phyloP scores from a whole-genome alignment of 148 eudicot genomes.

The Salicornia ramosissima region DNA sequence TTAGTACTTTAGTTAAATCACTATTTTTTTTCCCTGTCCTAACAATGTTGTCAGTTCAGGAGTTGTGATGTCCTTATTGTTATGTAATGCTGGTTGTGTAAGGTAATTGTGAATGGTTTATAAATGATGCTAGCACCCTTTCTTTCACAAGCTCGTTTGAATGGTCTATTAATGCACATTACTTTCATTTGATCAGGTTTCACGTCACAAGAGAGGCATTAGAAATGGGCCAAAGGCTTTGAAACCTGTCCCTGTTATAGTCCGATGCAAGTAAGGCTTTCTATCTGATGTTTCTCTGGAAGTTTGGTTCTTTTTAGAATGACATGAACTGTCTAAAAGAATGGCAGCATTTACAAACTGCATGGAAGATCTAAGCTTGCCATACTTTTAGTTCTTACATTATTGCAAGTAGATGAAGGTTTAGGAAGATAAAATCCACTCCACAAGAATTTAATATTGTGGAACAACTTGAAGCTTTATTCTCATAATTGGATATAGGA shows the following conservation, averaged over 20 bases:
- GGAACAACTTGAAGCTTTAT: neutral
- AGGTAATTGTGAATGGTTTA: neutral
- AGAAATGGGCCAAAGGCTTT: conserved; percentile 92
- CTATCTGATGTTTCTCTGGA: neutral
- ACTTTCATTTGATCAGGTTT: conserved; percentile 38
- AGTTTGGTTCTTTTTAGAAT: neutral
- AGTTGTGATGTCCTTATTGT: neutral
- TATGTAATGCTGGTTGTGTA: neutral
- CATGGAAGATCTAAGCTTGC: neutral
- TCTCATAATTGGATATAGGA: too few relatives aligned
- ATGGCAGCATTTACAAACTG: neutral
- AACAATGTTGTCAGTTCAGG: too few relatives aligned
- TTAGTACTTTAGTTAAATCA: too few relatives aligned
- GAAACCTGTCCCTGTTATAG: conserved; percentile 82
- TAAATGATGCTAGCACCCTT: neutral
- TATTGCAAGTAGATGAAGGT: neutral
- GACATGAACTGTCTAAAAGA: neutral
- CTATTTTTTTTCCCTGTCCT: too few relatives aligned
- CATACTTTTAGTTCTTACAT: neutral
- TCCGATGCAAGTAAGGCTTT: conserved; percentile 78
- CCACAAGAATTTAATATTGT: neutral
- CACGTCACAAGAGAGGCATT: conserved; percentile 69
- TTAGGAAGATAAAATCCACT: neutral
- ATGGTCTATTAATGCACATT: neutral
- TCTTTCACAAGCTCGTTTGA: neutral